Base-by-base conservation (phyloP, 768 basidiomycete species). In the Xanthoconium purpureum region DNA sequence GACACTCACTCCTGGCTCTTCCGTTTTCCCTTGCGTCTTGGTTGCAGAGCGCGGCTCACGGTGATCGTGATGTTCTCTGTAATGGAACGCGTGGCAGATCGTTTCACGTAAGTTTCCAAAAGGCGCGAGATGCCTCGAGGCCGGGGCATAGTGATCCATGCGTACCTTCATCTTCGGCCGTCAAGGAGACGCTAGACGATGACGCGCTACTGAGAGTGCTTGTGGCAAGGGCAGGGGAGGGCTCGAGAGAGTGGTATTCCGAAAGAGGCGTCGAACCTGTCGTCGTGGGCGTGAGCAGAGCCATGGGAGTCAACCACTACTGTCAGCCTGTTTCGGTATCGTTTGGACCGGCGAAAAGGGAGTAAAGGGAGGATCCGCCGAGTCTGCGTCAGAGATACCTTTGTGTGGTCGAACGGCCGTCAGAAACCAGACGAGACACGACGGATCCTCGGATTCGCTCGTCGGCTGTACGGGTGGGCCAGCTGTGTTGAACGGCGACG, bases 1-100 rank as follows among this genome's bases (percentile, higher is more conserved):
- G 57, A 54, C 56, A 82, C 88, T 70, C 70, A 90, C 88, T 89
- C 88, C 60, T 81, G 78, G 66, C 84, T 84, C 71, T 75, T 84
- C 69, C 75, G 79, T 66, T 79, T 84, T 52, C 79, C 80, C 46
- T 74, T 73, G 61, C 67, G 76, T 64, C 74, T 78, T 51, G 76
- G 69, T 17, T 56, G 56, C 54, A 80, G 65, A 14, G 78, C 61
- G 50, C 74, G 80, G 62, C 76, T 81, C 50, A 77, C 72, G 43
- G 85, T 91, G 64, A 91, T 83, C 17, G 89, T 91, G 62, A 78
- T 70, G 70, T 91, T 87, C 72, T 91, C 89, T 91, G 70, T 52
- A 42, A 64, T 45, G 63, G 47, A 56, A 50, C 46, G 59, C 63
- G 62, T 59, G 69, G 63, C 60, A 67, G 50, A 64, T 67, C 67